Conservation (phyloP, 75 land plant genomes). For the Picea sitchensis region DNA sequence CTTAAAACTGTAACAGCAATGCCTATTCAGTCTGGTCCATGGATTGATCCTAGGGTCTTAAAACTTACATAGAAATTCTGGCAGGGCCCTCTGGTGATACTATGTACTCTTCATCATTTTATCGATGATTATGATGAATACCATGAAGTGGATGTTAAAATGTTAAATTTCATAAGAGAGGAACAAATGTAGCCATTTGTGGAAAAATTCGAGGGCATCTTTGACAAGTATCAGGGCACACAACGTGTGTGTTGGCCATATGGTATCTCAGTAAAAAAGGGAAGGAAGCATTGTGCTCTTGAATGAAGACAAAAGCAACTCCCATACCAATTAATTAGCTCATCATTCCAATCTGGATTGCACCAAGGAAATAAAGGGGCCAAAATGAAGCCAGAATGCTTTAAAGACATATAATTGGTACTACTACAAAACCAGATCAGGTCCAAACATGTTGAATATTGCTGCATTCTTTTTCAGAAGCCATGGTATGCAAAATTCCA, state of each 20-base stretch:
- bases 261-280: conserved; percentile 72
- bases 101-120: conserved; percentile 74
- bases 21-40: conserved; percentile 33
- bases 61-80: conserved; percentile 84
- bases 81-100: conserved; percentile 80
- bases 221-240: conserved; percentile 44
- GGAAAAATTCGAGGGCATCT: conserved; percentile 50
- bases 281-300: too few species aligned
- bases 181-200: conserved; percentile 46
- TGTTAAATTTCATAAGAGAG: conserved; percentile 59
- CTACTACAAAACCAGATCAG: too few species aligned
- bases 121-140: conserved; percentile 66
- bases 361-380: too few species aligned
- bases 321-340: too few species aligned
- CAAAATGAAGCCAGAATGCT: too few species aligned
- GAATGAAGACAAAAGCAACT: too few species aligned
- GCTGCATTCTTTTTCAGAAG: too few species aligned
- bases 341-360: too few species aligned
- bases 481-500: too few species aligned
- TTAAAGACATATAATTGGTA: too few species aligned
- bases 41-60: conserved; percentile 67
- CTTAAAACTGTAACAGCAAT: conserved; percentile 32
- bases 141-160: conserved; percentile 92
- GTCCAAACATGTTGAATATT: too few species aligned
- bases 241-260: conserved; percentile 60